These are phyloP conservation scores for Torulaspora microellipsoides DNA, from an alignment of 805 yeast species.

Conservation along the genomic window DNA sequence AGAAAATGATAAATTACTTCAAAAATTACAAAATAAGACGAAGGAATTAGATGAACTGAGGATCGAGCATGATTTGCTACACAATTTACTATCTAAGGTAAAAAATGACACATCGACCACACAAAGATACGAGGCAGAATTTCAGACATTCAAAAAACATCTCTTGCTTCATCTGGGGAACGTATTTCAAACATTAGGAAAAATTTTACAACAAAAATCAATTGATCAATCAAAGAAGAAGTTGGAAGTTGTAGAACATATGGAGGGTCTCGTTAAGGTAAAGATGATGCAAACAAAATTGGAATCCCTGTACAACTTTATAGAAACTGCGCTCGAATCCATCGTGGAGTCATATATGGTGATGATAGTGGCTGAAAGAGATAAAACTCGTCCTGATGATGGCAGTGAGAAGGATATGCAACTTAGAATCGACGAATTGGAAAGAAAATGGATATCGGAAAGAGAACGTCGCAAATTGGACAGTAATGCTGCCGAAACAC, in stretches of 20 bases:
- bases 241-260: conserved; percentile 38
- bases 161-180: conserved; percentile 45
- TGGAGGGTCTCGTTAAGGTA: conserved; percentile 21
- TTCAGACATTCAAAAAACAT: conserved; percentile 42
- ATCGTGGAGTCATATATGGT: conserved; percentile 52
- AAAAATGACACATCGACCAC: conserved; percentile 23
- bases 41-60: conserved; percentile 17
- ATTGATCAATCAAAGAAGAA: conserved; percentile 55
- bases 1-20: conserved; percentile 13
- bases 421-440: conserved; percentile 56
- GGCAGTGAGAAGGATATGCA: conserved; percentile 37
- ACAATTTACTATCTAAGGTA: conserved; percentile 19
- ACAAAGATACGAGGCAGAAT: conserved; percentile 21
- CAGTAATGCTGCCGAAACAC: conserved; percentile 47
- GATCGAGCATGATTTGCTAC: conserved; percentile 25
- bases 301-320: conserved; percentile 48
- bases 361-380: conserved; percentile 20
- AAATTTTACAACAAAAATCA: conserved; percentile 54
- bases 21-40: conserved; percentile 10
- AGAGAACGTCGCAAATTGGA: conserved; percentile 66
- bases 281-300: conserved; percentile 31
- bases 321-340: conserved; percentile 56
- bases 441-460: conserved; percentile 63
- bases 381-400: conserved; percentile 14
- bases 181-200: conserved; percentile 46